Evolutionary conservation across 2,329 filamentous ascomycete genomes (phyloP), one percentile per base, ranked within the genome.

Genomic region (Cytospora piceae): DNA sequence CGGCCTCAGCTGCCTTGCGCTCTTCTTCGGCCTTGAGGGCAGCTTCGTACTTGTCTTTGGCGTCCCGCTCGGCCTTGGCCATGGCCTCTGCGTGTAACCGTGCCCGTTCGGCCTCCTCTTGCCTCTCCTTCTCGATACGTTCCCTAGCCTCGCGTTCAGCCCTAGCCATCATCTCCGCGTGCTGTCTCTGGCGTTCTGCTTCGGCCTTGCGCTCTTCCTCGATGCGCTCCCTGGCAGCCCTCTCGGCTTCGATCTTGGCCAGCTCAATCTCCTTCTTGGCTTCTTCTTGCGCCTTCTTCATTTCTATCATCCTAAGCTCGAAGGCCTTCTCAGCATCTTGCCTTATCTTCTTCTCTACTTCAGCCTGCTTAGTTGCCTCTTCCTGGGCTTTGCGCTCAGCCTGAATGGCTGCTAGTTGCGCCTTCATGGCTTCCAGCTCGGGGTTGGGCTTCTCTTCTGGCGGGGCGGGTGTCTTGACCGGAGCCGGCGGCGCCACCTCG

Each of bases 381-480:
- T 81, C 82, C 67, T 77, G 78, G 68, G 76, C 78, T 34, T 79
- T 80, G 64, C 82, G 76, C 34, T 79, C 79, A 4, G 75, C 77
- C 68, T 85, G 80, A 53, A 85, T 79, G 12, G 77, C 76, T 15
- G 82, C 80, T 20, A 91, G 76, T 70, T 90, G 83, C 68, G 85
- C 82, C 68, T 89, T 83, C 64, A 89, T 82, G n/a, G 80, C 80
- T 68, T 89, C 79, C 71, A 87, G 87, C 64, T 90, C 84, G 1
- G 84, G 81, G 61, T 90, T 63, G 17, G 77, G 76, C 65, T 79
- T 78, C 37, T 73, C 71, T 12, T 68, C 63, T 0, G 73, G 70
- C 7, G 78, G 77, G 0, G 78, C 76, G 2, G 80, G 79, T 6
- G 82, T 80, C 5, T 77, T 73, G n/a, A 69, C 73, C 17, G 72